phyloP scores from a whole-genome alignment of 1,284 basidiomycete species.

The Trichosporon sp. region DNA sequence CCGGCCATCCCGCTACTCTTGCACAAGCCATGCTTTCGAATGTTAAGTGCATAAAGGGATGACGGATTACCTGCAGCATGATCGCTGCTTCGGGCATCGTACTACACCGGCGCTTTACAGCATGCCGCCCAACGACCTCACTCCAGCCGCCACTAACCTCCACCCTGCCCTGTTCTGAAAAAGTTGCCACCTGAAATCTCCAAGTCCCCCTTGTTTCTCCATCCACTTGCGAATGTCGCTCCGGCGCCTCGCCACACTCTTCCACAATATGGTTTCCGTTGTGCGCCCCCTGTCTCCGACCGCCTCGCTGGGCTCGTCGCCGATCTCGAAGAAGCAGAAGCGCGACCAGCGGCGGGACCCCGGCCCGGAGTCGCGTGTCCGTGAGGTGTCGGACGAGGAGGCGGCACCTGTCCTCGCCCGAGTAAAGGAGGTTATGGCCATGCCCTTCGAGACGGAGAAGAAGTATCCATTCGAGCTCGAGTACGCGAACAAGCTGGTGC shows the following conservation, averaged over 20 bases:
- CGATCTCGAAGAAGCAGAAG: conserved; percentile 6
- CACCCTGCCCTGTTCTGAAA: neutral
- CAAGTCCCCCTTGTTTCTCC: neutral
- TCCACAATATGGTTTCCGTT: neutral
- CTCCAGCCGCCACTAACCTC: neutral
- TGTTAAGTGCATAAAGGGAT: no score
- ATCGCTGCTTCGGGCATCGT: no score
- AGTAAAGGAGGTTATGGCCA: conserved; percentile 31
- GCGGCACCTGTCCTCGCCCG: neutral
- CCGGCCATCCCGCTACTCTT: no score
- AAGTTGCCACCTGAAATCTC: conserved; percentile 5
- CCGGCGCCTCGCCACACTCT: conserved; percentile 7
- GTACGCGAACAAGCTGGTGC: conserved; percentile 71
- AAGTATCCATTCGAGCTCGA: conserved; percentile 39
- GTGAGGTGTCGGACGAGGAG: conserved; percentile 7
- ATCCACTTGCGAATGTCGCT: conserved; percentile 1
- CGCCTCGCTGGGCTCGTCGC: neutral
- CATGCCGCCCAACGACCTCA: neutral
- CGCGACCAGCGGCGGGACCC: conserved; percentile 4
- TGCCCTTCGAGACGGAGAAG: conserved; percentile 33
- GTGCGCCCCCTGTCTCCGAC: neutral
- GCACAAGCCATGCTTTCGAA: no score
- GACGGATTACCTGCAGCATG: no score
- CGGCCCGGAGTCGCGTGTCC: neutral
- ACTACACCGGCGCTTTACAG: no score